A percentile compares a stretch with the other conserved stretches of the same genome.
Conservation (phyloP, 2,329 filamentous ascomycete genomes). For the Fusarium domesticum region DNA sequence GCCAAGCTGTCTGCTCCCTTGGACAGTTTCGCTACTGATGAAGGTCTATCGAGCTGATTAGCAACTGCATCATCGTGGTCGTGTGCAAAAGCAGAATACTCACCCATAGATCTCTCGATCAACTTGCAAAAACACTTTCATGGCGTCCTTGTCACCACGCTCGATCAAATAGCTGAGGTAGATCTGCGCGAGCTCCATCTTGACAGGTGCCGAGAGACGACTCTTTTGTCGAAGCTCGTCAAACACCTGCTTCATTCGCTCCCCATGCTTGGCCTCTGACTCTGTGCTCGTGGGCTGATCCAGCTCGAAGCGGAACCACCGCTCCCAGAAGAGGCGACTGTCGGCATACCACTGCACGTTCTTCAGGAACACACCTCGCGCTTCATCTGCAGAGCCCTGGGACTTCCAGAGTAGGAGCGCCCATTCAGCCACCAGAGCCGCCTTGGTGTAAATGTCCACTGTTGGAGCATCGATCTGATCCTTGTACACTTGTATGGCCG, state of each 20-base stretch:
- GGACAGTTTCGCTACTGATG: slow-evolving; percentile 43
- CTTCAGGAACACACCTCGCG: slow-evolving; percentile 76
- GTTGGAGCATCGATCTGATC: slow-evolving; percentile 71
- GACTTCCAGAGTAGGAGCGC: slow-evolving; percentile 83
- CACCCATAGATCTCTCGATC: slow-evolving; percentile 87
- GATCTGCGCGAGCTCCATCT: slow-evolving; percentile 70
- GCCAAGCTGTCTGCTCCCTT: slow-evolving; percentile 39
- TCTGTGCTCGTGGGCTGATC: slow-evolving; percentile 70
- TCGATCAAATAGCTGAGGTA: slow-evolving; percentile 86
- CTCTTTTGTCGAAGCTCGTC: slow-evolving; percentile 72
- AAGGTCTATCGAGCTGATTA: slow-evolving; percentile 38
- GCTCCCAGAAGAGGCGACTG: slow-evolving; percentile 85
- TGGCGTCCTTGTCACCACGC: slow-evolving; percentile 75
- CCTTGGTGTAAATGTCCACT: slow-evolving; percentile 76
- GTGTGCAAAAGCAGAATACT: slow-evolving; percentile 33
- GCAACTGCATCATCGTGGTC: slow-evolving; percentile 6
- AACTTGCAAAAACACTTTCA: slow-evolving; percentile 79
- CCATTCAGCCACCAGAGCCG: slow-evolving; percentile 84
- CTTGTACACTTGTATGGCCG: slow-evolving; percentile 80
- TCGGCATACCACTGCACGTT: slow-evolving; percentile 82
- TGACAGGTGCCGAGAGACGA: slow-evolving; percentile 61
- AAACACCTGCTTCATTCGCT: slow-evolving; percentile 77
- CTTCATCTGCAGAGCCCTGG: slow-evolving; percentile 76
- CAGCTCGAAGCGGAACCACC: slow-evolving; percentile 85
- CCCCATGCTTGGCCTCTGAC: slow-evolving; percentile 62